Percentiles rank a stretch among this genome's conserved stretches.
These are phyloP conservation scores for Saccharomyces hybrid DNA, from an alignment of 1,139 yeast species.

Conservation along the genomic window DNA sequence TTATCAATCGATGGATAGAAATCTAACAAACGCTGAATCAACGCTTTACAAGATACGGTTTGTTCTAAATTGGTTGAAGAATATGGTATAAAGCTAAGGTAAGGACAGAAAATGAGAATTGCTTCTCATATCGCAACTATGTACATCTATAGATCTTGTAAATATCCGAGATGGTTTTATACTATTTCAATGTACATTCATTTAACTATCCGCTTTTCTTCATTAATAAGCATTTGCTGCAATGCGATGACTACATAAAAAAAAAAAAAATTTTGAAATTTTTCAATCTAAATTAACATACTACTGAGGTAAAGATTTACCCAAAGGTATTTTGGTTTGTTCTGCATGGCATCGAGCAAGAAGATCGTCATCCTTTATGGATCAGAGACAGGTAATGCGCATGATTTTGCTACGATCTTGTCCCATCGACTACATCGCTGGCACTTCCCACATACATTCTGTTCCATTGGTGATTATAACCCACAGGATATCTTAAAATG, in stretches of 20 bases:
- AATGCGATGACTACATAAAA: slow-evolving; percentile 35
- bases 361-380: slow-evolving; percentile 67
- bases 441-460: slow-evolving; percentile 44
- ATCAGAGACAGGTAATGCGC: slow-evolving; percentile 88
- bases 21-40: slow-evolving; percentile 75
- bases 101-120: slow-evolving; percentile 7
- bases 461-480: slow-evolving; percentile 58
- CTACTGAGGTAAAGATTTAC: too few species aligned
- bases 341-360: slow-evolving; percentile 4
- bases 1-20: slow-evolving; percentile 94
- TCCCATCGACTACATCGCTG: slow-evolving; percentile 49
- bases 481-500: slow-evolving; percentile 42
- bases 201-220: slow-evolving; percentile 52
- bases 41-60: slow-evolving; percentile 57
- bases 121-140: neutral
- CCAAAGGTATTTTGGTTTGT: too few species aligned
- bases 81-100: slow-evolving; percentile 59
- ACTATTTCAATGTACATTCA: neutral
- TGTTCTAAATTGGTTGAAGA: slow-evolving; percentile 44
- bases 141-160: slow-evolving; percentile 2
- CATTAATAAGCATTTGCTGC: slow-evolving; percentile 53
- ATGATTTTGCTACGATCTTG: slow-evolving; percentile 70
- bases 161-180: neutral
- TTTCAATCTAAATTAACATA: neutral
- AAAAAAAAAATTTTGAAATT: neutral